Conservation (phyloP, 768 basidiomycete genomes). For the Agaricus sinodeliciosus region DNA sequence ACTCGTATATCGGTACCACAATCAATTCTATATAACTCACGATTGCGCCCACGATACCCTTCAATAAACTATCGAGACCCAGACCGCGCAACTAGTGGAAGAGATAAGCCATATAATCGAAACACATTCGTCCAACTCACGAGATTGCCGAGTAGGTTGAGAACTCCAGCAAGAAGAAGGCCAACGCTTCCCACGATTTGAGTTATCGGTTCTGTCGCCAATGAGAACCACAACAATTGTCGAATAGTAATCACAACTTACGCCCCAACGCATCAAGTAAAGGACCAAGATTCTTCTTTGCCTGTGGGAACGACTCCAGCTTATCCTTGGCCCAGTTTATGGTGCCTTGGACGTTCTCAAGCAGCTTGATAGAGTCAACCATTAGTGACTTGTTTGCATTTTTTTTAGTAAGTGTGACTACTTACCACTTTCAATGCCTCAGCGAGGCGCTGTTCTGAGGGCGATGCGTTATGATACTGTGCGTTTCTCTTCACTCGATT, state of each 20-base stretch:
- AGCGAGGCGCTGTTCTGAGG: slow-evolving; percentile 31
- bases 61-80: slow-evolving; percentile 25
- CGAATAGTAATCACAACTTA: slow-evolving; percentile 13
- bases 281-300: slow-evolving; percentile 30
- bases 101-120: neutral
- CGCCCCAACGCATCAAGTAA: slow-evolving; percentile 29
- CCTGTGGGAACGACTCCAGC: slow-evolving; percentile 29
- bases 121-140: neutral
- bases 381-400: neutral
- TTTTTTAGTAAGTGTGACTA: neutral
- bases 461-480: slow-evolving; percentile 29
- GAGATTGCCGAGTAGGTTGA: slow-evolving; percentile 28
- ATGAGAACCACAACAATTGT: neutral
- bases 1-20: too few relatives aligned
- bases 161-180: slow-evolving; percentile 27
- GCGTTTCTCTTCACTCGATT: slow-evolving; percentile 27
- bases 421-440: slow-evolving; percentile 30
- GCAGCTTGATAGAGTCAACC: slow-evolving; percentile 15
- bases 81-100: slow-evolving; percentile 20
- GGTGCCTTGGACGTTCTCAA: slow-evolving; percentile 30
- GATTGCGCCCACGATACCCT: slow-evolving; percentile 25
- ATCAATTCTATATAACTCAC: slow-evolving; percentile 8
- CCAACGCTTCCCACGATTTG: slow-evolving; percentile 33
- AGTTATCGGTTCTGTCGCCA: slow-evolving; percentile 24
- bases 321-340: slow-evolving; percentile 32